Conservation (phyloP, 257 asterid genomes). For the Nicotiana attenuata region DNA sequence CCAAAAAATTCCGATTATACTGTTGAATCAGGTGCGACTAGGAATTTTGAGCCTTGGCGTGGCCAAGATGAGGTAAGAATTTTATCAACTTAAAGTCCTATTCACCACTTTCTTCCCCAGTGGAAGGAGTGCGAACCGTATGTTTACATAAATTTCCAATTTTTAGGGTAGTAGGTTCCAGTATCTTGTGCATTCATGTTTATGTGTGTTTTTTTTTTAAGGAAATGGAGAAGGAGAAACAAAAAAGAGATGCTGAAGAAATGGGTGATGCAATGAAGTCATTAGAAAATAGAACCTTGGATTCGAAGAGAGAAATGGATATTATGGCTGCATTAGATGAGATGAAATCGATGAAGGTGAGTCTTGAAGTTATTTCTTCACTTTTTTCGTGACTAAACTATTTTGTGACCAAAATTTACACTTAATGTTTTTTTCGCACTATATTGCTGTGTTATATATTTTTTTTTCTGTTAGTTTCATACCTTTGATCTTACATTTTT, state of each 20-base stretch:
- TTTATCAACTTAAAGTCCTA: neutral
- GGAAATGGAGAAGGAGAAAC: slow-evolving; percentile 55
- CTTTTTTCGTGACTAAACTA: neutral
- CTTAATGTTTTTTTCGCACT: neutral
- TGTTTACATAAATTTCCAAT: neutral
- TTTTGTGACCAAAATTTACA: neutral
- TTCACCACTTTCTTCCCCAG: neutral
- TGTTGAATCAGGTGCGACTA: slow-evolving; percentile 77
- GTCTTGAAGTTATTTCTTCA: slow-evolving; percentile 1
- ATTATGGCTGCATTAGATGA: slow-evolving; percentile 86
- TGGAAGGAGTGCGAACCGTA: neutral
- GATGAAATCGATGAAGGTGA: slow-evolving; percentile 90
- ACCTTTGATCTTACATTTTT: neutral
- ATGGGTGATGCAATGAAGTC: slow-evolving; percentile 98
- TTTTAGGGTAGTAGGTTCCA: neutral
- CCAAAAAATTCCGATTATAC: slow-evolving; percentile 85
- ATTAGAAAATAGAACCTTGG: slow-evolving; percentile 78
- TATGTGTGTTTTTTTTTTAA: slow-evolving; percentile 18
- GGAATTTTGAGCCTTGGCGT: slow-evolving; percentile 95
- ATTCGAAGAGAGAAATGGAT: slow-evolving; percentile 90
- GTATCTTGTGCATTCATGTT: neutral
- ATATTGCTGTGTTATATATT: neutral
- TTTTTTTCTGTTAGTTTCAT: neutral
- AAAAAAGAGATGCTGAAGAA: slow-evolving; percentile 71
- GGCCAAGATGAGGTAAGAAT: slow-evolving; percentile 64